phyloP scores from a whole-genome alignment of 2,329 filamentous ascomycete genomes.

The Fusarium sp. region DNA sequence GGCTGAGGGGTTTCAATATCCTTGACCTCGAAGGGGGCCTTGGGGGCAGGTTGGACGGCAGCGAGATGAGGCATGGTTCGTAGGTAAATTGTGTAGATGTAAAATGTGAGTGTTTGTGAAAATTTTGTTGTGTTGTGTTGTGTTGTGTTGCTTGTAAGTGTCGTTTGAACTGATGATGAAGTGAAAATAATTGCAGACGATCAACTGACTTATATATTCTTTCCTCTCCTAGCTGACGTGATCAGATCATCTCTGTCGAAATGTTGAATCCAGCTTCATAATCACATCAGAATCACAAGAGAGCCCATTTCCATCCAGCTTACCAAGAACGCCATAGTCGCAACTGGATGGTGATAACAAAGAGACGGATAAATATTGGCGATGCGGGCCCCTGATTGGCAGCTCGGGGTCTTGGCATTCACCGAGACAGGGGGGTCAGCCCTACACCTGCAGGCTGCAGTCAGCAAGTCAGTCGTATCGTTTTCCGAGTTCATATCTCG shows the following conservation, averaged over 20 bases:
- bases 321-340: background rate
- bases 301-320: background rate
- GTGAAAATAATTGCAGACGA: background rate
- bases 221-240: background rate
- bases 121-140: background rate
- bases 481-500: background rate
- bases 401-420: background rate
- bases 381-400: background rate
- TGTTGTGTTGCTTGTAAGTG: background rate
- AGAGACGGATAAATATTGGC: background rate
- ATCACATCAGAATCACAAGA: background rate
- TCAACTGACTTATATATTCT: background rate
- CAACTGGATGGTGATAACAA: background rate
- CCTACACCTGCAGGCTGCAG: background rate
- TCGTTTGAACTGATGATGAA: background rate
- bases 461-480: background rate
- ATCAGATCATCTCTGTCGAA: background rate
- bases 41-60: conserved; percentile 26
- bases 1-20: conserved; percentile 33
- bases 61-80: conserved; percentile 29
- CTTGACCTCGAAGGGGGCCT: conserved; percentile 20
- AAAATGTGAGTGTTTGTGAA: background rate
- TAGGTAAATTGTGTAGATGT: background rate
- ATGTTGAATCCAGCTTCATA: background rate
- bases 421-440: background rate